Evolutionary conservation across 2,329 filamentous ascomycete genomes (phyloP), one percentile per base, ranked within the genome.

Genomic region (Colletotrichum cuscutae): DNA sequence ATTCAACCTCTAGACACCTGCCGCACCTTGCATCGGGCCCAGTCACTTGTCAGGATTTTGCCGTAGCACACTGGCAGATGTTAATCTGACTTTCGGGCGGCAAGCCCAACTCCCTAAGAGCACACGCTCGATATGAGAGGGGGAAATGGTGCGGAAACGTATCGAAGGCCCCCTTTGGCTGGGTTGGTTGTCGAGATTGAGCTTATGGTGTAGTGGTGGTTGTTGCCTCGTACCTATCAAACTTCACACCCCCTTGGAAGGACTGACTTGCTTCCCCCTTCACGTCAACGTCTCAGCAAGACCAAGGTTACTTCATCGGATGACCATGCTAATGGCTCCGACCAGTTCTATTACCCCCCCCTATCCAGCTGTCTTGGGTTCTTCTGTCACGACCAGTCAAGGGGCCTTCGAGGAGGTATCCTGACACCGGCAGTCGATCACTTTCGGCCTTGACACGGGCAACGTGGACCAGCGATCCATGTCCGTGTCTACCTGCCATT

Each of bases 261-360:
- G 42, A 32, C 67, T 42, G 30, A 54, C 65, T 24, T 59, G 24
- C 46, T 72, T 72, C 6, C 54, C 60, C 66, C 42, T 73, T 61
- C 71, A 71, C 12, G 71, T 71, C 71, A 73, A 58, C 67, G 71
- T 73, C 71, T 73, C 71, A 71, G 66, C 54, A 56, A 24, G 37
- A 58, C 42, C 58, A 61, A 72, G 58, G 46, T 71, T 60, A 61
- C 54, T 61, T 61, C 46, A 65, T 73, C 71, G 56, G 71, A 73
- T 49, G 66, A 73, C 54, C 56, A 65, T 65, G 56, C 66, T 32
- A 57, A 28, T 24, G 2, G 26, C 54, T 37, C 28, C 9, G 12
- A 69, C 35, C 13, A 9, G 11, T 61, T 53, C 53, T 35, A 42
- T 52, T 61, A 22, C 46, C 54, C 37, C 53, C 53, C 32, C 46